Evolutionary conservation across 2,329 filamentous ascomycete genomes (phyloP).

Genomic region (Aureobasidium uvarum): DNA sequence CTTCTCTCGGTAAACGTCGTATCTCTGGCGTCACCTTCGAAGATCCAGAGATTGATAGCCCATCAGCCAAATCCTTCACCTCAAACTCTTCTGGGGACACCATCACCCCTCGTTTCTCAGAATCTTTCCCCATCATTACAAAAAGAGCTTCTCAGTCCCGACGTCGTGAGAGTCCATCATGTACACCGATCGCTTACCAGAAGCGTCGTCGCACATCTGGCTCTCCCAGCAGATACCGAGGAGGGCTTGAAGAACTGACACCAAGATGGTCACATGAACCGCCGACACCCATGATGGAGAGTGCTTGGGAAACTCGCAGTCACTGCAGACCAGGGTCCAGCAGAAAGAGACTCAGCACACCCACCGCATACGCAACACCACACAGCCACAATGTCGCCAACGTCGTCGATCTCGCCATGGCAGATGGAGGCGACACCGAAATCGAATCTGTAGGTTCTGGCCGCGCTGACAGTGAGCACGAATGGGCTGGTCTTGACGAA

Average conservation of each 20-base stretch:
- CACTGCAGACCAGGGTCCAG: slow-evolving; percentile 28
- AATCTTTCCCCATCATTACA: slow-evolving; percentile 19
- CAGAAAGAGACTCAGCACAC: slow-evolving; percentile 53
- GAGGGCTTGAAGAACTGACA: slow-evolving; percentile 1
- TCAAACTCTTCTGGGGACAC: slow-evolving; percentile 13
- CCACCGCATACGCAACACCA: slow-evolving; percentile 69
- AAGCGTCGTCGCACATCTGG: slow-evolving; percentile 13
- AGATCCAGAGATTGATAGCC: background rate
- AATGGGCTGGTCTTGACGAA: slow-evolving; percentile 19
- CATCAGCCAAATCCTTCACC: background rate
- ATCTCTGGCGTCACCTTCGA: slow-evolving; percentile 31
- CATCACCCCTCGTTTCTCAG: slow-evolving; percentile 3
- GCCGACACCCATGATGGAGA: slow-evolving; percentile 29
- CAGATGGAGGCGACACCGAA: slow-evolving; percentile 39
- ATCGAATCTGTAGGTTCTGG: slow-evolving; percentile 31
- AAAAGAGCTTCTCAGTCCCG: slow-evolving; percentile 8
- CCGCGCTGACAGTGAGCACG: slow-evolving; percentile 7
- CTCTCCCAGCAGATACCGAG: background rate
- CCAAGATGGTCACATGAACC: slow-evolving; percentile 22
- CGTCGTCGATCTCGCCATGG: slow-evolving; percentile 36
- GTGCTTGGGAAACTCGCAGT: slow-evolving; percentile 14
- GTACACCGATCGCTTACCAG: slow-evolving; percentile 18
- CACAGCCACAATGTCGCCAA: slow-evolving; percentile 51
- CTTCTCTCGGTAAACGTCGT: slow-evolving; percentile 30
- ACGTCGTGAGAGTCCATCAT: slow-evolving; percentile 12